These are phyloP conservation scores for Podila minutissima DNA, from an alignment of 192 early-diverging fungal genomes.

Conservation along the genomic window DNA sequence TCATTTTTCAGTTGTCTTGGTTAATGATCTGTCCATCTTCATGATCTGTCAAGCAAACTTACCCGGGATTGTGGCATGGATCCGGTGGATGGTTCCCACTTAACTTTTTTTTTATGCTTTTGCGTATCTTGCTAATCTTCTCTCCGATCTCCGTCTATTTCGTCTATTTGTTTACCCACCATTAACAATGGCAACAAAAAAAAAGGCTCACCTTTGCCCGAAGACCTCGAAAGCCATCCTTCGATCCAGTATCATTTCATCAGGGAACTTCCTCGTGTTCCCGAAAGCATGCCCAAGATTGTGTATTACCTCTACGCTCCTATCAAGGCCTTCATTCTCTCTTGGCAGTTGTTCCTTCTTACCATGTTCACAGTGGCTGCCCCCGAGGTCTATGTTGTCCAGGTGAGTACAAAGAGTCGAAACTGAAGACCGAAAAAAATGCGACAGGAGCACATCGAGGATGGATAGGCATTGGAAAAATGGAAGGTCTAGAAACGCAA, in stretches of 20 bases:
- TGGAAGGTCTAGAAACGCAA: background rate
- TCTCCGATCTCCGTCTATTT: background rate
- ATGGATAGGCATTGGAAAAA: background rate
- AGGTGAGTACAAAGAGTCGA: slow-evolving; percentile 60
- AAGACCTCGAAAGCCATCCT: slow-evolving; percentile 49
- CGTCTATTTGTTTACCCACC: background rate
- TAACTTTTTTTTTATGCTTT: background rate
- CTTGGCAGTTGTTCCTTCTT: slow-evolving; percentile 68
- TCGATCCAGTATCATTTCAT: slow-evolving; percentile 62
- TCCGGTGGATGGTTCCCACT: slow-evolving; percentile 30
- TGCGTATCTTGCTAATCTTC: background rate
- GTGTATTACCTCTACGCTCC: slow-evolving; percentile 76
- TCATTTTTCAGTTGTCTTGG: background rate
- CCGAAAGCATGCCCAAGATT: slow-evolving; percentile 63
- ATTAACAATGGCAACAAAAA: background rate
- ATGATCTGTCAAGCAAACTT: no score
- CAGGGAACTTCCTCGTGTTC: slow-evolving; percentile 59
- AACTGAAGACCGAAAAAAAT: background rate
- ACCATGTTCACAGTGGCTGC: slow-evolving; percentile 64
- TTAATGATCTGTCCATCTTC: background rate
- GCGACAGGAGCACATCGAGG: background rate
- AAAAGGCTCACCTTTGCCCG: slow-evolving; percentile 40
- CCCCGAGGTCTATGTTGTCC: slow-evolving; percentile 78
- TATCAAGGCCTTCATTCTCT: slow-evolving; percentile 70
- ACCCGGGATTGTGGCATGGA: no score